Conservation (phyloP, 2,329 filamentous ascomycete genomes). For the Colletotrichum cereale region DNA sequence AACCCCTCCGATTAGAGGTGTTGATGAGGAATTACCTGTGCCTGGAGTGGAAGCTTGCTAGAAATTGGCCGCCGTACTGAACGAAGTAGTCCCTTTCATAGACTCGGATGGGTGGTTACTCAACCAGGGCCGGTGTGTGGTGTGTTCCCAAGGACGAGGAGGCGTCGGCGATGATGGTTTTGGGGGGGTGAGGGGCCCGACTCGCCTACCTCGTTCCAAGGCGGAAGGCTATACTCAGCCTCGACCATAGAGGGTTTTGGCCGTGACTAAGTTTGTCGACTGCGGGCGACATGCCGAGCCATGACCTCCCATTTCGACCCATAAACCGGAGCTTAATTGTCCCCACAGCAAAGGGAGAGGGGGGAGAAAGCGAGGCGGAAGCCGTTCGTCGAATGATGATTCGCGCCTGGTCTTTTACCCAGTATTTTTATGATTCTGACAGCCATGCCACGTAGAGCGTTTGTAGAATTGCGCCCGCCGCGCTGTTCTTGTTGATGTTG, state of each 20-base stretch:
- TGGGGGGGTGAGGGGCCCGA: neutral
- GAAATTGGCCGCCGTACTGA: no score
- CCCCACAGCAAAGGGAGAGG: neutral
- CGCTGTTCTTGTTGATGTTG: neutral
- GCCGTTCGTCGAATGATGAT: neutral
- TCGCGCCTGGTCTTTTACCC: neutral
- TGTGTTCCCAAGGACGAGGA: neutral
- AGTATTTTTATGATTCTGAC: neutral
- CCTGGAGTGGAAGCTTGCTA: neutral
- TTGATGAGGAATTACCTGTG: neutral
- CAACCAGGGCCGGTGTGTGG: neutral
- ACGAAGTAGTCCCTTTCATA: no score
- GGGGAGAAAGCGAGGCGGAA: neutral
- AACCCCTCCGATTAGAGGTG: neutral
- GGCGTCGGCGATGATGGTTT: neutral
- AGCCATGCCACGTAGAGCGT: neutral
- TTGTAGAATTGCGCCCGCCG: neutral
- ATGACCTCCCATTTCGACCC: neutral
- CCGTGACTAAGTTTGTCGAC: constrained; percentile 3
- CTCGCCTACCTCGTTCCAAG: neutral
- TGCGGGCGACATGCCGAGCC: neutral
- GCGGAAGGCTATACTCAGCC: neutral
- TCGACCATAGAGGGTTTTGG: neutral
- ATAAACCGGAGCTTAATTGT: neutral
- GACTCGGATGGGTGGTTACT: neutral